Evolutionary conservation across 768 basidiomycete species (phyloP).

Genomic region (Hebeloma cylindrosporum): DNA sequence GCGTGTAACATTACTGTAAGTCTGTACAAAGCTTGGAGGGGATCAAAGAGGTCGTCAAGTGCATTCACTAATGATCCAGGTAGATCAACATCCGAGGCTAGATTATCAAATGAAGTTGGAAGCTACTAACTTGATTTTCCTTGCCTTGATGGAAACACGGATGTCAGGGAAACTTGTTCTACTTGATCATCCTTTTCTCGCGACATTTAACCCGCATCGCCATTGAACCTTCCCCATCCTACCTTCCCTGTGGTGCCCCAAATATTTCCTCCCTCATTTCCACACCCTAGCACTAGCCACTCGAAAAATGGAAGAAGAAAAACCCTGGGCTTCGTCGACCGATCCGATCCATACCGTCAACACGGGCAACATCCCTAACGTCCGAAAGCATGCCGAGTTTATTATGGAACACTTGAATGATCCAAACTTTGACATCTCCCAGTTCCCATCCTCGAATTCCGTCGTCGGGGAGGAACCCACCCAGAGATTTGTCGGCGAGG

Average conservation of each 20-base stretch:
- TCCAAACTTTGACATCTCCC: conserved; percentile 68
- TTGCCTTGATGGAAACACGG: no score
- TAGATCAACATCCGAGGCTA: no score
- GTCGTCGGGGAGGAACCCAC: conserved; percentile 47
- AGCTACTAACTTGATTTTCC: no score
- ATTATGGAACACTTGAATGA: conserved; percentile 77
- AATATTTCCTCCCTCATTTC: conserved; percentile 23
- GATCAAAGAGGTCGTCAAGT: no score
- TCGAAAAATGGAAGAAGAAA: conserved; percentile 50
- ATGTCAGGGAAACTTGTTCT: no score
- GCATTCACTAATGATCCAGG: no score
- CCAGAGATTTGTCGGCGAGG: conserved; percentile 36
- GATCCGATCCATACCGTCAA: no score
- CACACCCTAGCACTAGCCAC: conserved; percentile 24
- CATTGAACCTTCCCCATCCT: conserved; percentile 19
- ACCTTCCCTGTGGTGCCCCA: conserved; percentile 31
- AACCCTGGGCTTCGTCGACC: conserved; percentile 33
- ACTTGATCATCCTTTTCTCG: no score
- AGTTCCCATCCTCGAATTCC: conserved; percentile 28
- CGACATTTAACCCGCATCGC: conserved; percentile 33
- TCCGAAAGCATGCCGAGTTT: conserved; percentile 75
- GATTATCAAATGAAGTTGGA: no score
- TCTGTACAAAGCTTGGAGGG: no score
- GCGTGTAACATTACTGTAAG: no score
- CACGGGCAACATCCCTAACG: conserved; percentile 69